A percentile compares a stretch with the other conserved stretches of the same genome.
Conservation (phyloP, 2,329 filamentous ascomycete species). For the Fusarium veterinarium region DNA sequence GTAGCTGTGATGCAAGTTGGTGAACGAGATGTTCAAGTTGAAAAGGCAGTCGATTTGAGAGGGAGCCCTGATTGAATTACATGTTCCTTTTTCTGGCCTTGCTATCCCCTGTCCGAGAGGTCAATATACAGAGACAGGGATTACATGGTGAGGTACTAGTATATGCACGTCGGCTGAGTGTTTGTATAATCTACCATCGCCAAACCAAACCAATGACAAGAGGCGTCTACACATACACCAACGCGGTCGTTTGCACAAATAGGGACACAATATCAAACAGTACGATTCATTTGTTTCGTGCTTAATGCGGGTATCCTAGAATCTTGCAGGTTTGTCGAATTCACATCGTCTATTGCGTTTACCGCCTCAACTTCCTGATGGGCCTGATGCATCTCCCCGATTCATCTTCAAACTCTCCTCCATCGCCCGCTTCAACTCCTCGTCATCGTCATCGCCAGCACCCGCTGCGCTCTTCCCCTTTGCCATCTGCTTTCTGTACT, state of each 20-base stretch:
- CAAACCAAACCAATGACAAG: not conserved
- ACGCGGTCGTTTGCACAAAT: not conserved
- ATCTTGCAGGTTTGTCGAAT: not conserved
- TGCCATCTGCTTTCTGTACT: conserved; percentile 53
- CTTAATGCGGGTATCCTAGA: conserved; percentile 29
- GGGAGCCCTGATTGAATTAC: not conserved
- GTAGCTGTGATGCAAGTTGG: not conserved
- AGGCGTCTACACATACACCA: not conserved
- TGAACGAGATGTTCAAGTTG: not conserved
- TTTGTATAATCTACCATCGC: not conserved
- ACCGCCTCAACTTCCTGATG: conserved; percentile 36
- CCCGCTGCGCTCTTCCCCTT: conserved; percentile 52
- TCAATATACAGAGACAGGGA: not conserved
- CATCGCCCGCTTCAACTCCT: conserved; percentile 66
- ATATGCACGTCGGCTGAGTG: not conserved
- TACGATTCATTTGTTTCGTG: not conserved
- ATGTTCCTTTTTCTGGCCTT: not conserved
- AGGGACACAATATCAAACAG: not conserved
- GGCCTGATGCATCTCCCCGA: conserved; percentile 42
- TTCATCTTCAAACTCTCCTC: conserved; percentile 64
- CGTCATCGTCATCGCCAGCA: conserved; percentile 60
- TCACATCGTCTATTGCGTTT: not conserved
- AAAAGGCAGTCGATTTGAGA: too few relatives aligned
- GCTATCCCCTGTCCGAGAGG: not conserved
- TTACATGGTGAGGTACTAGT: not conserved